Evolutionary conservation across 305 asterid genomes (phyloP).

Genomic region (Lippia alba): DNA sequence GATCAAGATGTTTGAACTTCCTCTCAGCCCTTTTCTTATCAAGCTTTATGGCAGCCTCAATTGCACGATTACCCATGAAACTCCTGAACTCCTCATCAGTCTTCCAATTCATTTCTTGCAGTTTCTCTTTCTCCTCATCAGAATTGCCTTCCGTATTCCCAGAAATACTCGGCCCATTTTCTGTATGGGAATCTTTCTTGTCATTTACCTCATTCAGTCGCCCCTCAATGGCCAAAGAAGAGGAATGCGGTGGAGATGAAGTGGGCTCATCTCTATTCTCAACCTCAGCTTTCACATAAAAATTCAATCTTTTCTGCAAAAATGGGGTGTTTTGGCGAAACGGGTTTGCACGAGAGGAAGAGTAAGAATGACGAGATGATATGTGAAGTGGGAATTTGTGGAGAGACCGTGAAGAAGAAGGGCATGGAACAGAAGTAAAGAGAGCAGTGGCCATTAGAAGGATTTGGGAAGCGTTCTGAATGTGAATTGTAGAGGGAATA

Average conservation of each 20-base stretch:
- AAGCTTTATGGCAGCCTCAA: constrained; percentile 94
- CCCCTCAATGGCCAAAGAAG: constrained; percentile 59
- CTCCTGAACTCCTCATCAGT: constrained; percentile 87
- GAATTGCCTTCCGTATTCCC: constrained; percentile 33
- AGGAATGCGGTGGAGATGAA: constrained; percentile 36
- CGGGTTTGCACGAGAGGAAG: constrained; percentile 37
- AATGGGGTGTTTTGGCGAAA: constrained; percentile 36
- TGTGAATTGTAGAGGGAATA: constrained; percentile 7
- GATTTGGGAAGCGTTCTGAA: background rate
- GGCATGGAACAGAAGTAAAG: constrained; percentile 37
- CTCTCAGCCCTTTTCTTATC: constrained; percentile 90
- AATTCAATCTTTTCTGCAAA: constrained; percentile 47
- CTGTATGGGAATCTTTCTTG: constrained; percentile 36
- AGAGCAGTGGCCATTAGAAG: constrained; percentile 45
- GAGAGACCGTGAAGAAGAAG: constrained; percentile 38
- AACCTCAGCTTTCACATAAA: constrained; percentile 62
- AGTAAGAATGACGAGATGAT: constrained; percentile 20
- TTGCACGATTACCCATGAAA: constrained; percentile 94
- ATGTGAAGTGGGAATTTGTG: constrained; percentile 29
- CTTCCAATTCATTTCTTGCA: constrained; percentile 92
- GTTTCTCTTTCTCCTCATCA: constrained; percentile 51
- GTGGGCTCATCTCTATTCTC: constrained; percentile 52
- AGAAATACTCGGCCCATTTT: constrained; percentile 32
- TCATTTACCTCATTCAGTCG: constrained; percentile 37
- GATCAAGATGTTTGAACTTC: constrained; percentile 73